A percentile compares a stretch with the other conserved stretches of the same genome.
Conservation (phyloP, 371 early-diverging fungal genomes). For the Basidiobolus meristosporus region DNA sequence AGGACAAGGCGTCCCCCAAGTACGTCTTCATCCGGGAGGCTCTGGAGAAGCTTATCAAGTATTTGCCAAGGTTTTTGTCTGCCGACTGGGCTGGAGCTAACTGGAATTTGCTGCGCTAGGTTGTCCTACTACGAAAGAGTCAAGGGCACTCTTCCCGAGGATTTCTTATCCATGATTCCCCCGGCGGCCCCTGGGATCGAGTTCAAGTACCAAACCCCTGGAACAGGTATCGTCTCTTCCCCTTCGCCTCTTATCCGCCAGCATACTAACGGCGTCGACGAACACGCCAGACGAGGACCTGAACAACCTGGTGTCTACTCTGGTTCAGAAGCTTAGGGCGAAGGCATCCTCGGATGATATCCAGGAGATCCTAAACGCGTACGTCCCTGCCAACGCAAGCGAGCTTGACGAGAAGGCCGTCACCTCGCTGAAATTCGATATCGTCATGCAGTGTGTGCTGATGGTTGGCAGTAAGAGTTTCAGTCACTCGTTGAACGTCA, state of each 20-base stretch:
- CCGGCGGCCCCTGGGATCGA: constrained; percentile 35
- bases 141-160: constrained; percentile 49
- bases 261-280: too few relatives aligned
- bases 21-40: constrained; percentile 59
- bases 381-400: constrained; percentile 10
- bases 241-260: too few relatives aligned
- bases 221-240: too few relatives aligned
- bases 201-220: too few relatives aligned
- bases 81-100: too few relatives aligned
- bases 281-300: constrained; percentile 20
- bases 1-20: constrained; percentile 23
- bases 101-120: constrained; percentile 14
- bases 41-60: constrained; percentile 48
- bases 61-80: neutral
- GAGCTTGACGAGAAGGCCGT: constrained; percentile 17
- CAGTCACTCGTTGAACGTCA: constrained; percentile 74
- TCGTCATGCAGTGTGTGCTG: constrained; percentile 62
- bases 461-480: constrained; percentile 81
- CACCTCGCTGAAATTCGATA: constrained; percentile 36
- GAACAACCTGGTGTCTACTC: constrained; percentile 28
- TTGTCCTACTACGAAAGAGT: constrained; percentile 81
- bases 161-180: constrained; percentile 36
- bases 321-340: constrained; percentile 30
- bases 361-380: constrained; percentile 20
- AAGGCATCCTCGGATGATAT: constrained; percentile 45